Base-by-base conservation (phyloP, 306 rosid genomes). In the Sindora glabra region DNA sequence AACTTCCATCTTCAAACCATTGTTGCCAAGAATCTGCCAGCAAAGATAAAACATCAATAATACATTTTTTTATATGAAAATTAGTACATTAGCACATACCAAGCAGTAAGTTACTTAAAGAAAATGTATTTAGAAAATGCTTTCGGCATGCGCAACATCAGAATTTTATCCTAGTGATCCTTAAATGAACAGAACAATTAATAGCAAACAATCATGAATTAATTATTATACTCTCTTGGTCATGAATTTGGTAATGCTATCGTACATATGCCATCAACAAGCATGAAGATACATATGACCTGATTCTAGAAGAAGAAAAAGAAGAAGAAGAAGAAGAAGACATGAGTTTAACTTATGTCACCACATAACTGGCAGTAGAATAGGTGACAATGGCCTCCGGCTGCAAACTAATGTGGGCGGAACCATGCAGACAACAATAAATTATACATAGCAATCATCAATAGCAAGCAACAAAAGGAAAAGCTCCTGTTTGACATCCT, bases 1-100 rank as follows among this genome's bases (percentile, higher is more conserved):
- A 18, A 76, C 92, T 61, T 82, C 92, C 96, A 82, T 84, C 85
- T 81, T 84, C 73, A 84, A 29, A 56, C 64, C 76, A 34, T 78
- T 56, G 68, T 75, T 75, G 58, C 89, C 74, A 63, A 84, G 85
- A 73, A 81, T 73, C 92, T 84, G 77, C 64, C 65, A 65, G 27
- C 29, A 74, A 64, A 39, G 51, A 44, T 33, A 65, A 46, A 64
- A 42, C 26, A 48, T 41, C 52, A 29, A 29, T 29, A 4, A 29
- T 4, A 29, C 5, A 29, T 4, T 4, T 1, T 4, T 26, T 54
- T 64, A 58, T 40, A 53, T 55, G 48, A 59, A 68, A 45, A 46
- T 30, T 19, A 39, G 18, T 50, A 68, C 15, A 62, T 47, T 11
- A 47, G 68, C 48, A 68, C 32, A 57, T 45, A 63, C 23, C 51